These are phyloP conservation scores for Aspergillus novoparasiticus DNA, from an alignment of 2,329 filamentous ascomycete genomes.

Conservation along the genomic window DNA sequence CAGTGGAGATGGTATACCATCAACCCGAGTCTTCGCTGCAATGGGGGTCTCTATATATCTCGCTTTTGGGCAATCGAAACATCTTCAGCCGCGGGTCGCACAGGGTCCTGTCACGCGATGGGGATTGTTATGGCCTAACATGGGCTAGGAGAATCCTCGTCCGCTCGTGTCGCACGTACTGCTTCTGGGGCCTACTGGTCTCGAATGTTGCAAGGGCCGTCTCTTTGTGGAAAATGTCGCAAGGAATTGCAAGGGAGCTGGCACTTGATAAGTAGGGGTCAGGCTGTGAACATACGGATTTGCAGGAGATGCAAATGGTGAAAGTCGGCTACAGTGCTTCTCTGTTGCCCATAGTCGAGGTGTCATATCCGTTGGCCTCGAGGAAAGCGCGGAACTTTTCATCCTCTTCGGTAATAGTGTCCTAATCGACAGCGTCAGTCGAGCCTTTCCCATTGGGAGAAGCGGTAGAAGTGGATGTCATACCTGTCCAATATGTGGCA, in stretches of 20 bases:
- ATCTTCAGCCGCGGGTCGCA: slow-evolving; percentile 12
- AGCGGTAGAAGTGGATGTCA: slow-evolving; percentile 1
- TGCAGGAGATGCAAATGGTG: slow-evolving; percentile 6
- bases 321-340: slow-evolving; percentile 6
- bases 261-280: neutral
- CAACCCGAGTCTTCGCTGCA: neutral
- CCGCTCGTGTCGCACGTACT: neutral
- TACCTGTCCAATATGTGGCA: slow-evolving; percentile 72
- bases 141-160: neutral
- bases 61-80: slow-evolving; percentile 10
- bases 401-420: slow-evolving; percentile 82
- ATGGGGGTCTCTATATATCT: slow-evolving; percentile 6
- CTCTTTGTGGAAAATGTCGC: neutral
- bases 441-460: neutral
- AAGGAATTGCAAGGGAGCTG: neutral
- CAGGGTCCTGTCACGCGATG: slow-evolving; percentile 4
- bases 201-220: neutral
- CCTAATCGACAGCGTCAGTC: slow-evolving; percentile 53
- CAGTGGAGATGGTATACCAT: neutral
- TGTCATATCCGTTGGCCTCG: slow-evolving; percentile 75
- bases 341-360: slow-evolving; percentile 55
- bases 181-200: neutral
- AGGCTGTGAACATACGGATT: slow-evolving; percentile 2
- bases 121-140: neutral
- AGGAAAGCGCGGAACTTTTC: slow-evolving; percentile 73